Evolutionary conservation across 176 grass and related monocot genomes (phyloP).

Genomic region (Carex scoparia): DNA sequence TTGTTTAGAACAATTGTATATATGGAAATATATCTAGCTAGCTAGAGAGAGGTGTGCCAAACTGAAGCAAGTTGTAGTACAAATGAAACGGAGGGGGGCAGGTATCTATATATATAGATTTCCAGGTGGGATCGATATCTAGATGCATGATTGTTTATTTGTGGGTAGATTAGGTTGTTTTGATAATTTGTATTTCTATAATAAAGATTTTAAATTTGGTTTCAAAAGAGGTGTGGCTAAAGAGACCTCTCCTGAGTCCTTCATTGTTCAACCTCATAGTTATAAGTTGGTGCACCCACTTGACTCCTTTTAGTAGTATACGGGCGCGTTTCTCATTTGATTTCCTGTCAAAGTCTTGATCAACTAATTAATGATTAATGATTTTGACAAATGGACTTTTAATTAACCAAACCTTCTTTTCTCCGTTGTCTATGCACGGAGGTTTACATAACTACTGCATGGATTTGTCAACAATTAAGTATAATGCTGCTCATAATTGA

Average conservation of each 20-base stretch:
- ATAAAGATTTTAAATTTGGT: not conserved
- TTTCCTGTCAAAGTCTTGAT: not conserved
- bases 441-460: not conserved
- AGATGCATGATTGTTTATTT: conserved; percentile 28
- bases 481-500: not conserved
- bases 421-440: not conserved
- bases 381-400: not conserved
- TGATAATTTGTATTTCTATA: conserved; percentile 10
- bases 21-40: not conserved
- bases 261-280: conserved; percentile 12
- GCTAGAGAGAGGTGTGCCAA: not conserved
- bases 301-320: conserved; percentile 4
- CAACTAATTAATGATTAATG: not conserved
- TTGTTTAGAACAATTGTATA: not conserved
- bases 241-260: not conserved
- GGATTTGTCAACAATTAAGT: not conserved
- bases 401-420: not conserved
- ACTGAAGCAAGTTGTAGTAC: not conserved
- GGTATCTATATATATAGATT: not conserved
- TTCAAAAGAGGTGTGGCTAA: conserved; percentile 5
- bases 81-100: not conserved
- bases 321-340: not conserved
- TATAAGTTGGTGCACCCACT: conserved; percentile 24
- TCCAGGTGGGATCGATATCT: not conserved
- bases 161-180: conserved; percentile 32